Evolutionary conservation across 345 rosid species (phyloP), one percentile per base, ranked within the genome.

Genomic region (Conringia planisiliqua): DNA sequence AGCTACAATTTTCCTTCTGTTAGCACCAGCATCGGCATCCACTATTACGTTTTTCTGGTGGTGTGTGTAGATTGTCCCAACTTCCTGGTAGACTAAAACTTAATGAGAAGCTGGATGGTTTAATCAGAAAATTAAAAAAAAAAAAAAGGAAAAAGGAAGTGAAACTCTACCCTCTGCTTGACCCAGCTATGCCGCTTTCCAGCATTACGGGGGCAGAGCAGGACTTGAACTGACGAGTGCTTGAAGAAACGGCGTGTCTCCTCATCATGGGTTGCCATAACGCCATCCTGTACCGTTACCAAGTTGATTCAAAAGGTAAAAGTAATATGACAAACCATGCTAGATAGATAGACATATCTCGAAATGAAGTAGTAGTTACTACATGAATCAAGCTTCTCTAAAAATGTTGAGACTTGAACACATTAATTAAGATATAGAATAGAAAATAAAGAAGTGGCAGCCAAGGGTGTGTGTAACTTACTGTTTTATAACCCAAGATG

Each of bases 231-330:
- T 3, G 99, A 95, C 7, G 99, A 95, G 67, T 86, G 91, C 79
- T 95, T 95, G 76, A 95, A 95, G 77, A 89, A 92, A 9, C 89
- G 86, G 4, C 97, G 96, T 56, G 98, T 92, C 85, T 95, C 99
- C 80, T 95, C 99, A 76, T 95, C 99, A 75, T 95, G 99, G 22
- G 99, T 95, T 50, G 71, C 83, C 99, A 95, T 95, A 62, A 90
- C 78, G 18, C 99, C 99, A 87, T 89, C 98, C 98, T 94, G 83
- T 57, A 17, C 66, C 30, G 43, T 54, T 24, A 42, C 43, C 59
- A 74, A 43, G 30, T 29, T 57, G 65, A 38, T 51, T 11, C 32
- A 72, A 64, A 40, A 38, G 20, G 16, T 26, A 10, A 20, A 20
- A 17, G 18, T 36, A 71, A 58, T 20, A 20, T 70, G 57, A 33